Percentiles rank a stretch among this genome's conserved stretches.
These are phyloP conservation scores for Chaetomiaceae sp. DNA, from an alignment of 2,329 filamentous ascomycete species.

Conservation along the genomic window DNA sequence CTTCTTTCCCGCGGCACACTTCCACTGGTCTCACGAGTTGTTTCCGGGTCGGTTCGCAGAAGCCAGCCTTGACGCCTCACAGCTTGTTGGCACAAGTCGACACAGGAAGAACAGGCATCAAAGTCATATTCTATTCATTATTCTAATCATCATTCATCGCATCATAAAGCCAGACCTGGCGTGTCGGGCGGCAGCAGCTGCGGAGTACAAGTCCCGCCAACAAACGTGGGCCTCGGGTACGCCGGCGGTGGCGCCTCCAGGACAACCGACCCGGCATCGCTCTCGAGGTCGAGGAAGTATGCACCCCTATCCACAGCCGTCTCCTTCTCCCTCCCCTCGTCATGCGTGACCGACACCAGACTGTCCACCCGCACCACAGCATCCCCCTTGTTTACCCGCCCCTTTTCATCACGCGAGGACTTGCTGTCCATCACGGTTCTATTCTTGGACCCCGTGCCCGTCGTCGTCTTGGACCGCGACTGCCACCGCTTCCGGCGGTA, in stretches of 20 bases:
- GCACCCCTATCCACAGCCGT: background rate
- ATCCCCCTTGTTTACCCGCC: no score
- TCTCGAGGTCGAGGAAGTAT: slow-evolving; percentile 15
- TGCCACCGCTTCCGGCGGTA: no score
- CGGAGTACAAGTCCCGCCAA: no score
- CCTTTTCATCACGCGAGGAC: no score
- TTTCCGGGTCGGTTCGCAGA: no score
- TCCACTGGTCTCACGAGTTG: no score
- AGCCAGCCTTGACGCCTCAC: no score
- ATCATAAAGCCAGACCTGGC: background rate
- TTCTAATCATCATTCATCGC: background rate
- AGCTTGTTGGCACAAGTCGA: background rate
- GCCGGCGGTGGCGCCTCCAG: background rate
- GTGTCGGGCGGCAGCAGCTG: background rate
- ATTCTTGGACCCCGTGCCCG: background rate
- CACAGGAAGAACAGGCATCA: background rate
- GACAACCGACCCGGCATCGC: background rate
- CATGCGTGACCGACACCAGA: background rate
- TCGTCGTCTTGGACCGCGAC: background rate
- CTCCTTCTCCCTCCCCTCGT: background rate
- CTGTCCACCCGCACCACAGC: background rate
- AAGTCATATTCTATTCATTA: background rate
- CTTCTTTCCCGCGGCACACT: background rate
- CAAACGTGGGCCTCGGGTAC: no score
- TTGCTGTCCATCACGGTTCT: slow-evolving; percentile 7